A percentile compares a stretch with the other conserved stretches of the same genome.
Evolutionary conservation across 768 basidiomycete species (phyloP).

Genomic region (Polyporus arcularius): DNA sequence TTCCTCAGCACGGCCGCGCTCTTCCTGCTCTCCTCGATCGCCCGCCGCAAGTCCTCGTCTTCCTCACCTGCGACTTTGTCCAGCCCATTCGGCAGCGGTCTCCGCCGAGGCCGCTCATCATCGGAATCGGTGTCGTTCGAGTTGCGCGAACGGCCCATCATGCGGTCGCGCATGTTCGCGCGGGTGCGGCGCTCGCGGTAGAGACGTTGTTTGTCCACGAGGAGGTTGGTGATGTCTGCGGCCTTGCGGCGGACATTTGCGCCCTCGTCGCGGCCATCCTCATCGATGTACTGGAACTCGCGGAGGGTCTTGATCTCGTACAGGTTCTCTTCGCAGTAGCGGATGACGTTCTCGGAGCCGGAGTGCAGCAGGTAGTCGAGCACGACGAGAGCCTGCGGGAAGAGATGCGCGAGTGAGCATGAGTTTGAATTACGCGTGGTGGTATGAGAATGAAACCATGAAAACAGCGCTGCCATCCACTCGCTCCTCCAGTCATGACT

Average conservation of each 20-base stretch:
- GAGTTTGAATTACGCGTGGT: too few species aligned
- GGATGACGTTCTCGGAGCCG: constrained; percentile 93
- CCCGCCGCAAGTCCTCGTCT: constrained; percentile 77
- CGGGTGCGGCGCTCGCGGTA: constrained; percentile 75
- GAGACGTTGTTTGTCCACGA: constrained; percentile 78
- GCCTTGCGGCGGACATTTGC: constrained; percentile 95
- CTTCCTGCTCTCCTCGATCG: constrained; percentile 83
- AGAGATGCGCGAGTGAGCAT: too few species aligned
- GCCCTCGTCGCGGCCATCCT: constrained; percentile 89
- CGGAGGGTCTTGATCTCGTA: constrained; percentile 98
- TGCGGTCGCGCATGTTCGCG: constrained; percentile 88
- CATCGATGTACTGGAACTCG: constrained; percentile 95
- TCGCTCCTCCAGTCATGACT: too few species aligned
- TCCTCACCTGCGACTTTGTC: constrained; percentile 42
- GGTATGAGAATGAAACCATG: too few species aligned
- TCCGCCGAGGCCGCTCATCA: constrained; percentile 6
- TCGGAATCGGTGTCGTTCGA: constrained; percentile 43
- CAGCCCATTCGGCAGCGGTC: background rate
- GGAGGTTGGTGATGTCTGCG: constrained; percentile 92
- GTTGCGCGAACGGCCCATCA: constrained; percentile 51
- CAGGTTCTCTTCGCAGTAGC: constrained; percentile 94
- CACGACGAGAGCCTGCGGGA: constrained; percentile 74
- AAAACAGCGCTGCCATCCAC: too few species aligned
- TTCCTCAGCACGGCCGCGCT: constrained; percentile 57
- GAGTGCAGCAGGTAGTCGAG: constrained; percentile 93